Evolutionary conservation across 768 basidiomycete genomes (phyloP), one percentile per base, ranked within the genome.

Genomic region (Termitomyces sp.): DNA sequence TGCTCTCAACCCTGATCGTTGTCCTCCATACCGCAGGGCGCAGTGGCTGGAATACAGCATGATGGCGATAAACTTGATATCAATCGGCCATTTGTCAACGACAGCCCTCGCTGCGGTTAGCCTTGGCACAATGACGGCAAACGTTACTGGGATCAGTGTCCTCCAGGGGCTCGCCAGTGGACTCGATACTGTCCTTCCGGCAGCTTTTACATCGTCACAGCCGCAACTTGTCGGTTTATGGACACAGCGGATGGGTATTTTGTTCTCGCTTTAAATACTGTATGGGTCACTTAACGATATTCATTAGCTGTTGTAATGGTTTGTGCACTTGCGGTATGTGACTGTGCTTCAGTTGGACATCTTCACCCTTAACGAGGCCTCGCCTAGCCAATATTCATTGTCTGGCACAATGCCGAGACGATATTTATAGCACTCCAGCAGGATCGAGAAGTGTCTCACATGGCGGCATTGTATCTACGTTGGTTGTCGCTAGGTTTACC

Each of bases 51-150:
- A 91, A 62, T 89, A 84, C 67, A 85, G 83, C 0, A 79, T 91
- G 33, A 75, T 85, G 33, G 69, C 90, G 2, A 84, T 82, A 5
- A 82, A 85, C 4, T 84, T 90, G 39, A 67, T 91, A 44, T 81
- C 81, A 8, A 83, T 89, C 18, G 90, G 90, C 2, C 89, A 91
- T 68, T 69, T 91, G 3, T 88, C 87, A 0, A 90, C 88, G 0
- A 76, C 78, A 1, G 84, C 87, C 18, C 79, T 91, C 1, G 89
- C 89, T 20, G 88, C 86, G 0, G 74, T 79, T 14, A 81, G 80
- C 27, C 65, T 82, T 13, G 80, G 72, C 4, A 76, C 74, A 7
- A 80, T 82, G 79, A 80, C 82, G 0, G 74, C 74, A 30, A 71
- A 71, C 45, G 74, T 76, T 24, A 61, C 61, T 26, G 46, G 57